These are phyloP conservation scores for Aspergillus floridensis DNA, from an alignment of 2,329 filamentous ascomycete species.

Conservation along the genomic window DNA sequence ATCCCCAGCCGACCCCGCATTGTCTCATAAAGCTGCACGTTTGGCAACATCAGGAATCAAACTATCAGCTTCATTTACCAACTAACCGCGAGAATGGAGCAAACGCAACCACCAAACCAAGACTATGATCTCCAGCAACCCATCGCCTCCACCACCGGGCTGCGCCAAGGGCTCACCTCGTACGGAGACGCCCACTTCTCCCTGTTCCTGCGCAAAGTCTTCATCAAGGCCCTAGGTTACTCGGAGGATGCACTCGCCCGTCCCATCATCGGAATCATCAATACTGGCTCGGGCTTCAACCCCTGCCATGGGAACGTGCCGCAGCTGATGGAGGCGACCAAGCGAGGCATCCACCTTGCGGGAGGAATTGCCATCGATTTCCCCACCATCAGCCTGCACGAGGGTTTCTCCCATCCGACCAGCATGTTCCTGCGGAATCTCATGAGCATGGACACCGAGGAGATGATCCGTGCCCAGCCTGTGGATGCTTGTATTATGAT, in stretches of 20 bases:
- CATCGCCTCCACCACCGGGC: conserved; percentile 51
- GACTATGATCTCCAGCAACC: conserved; percentile 45
- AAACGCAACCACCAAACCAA: background rate
- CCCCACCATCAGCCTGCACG: conserved; percentile 69
- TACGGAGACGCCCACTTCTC: conserved; percentile 75
- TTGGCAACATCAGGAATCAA: no score
- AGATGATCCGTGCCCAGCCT: conserved; percentile 71
- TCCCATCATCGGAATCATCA: conserved; percentile 70
- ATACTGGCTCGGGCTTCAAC: conserved; percentile 70
- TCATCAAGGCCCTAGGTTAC: conserved; percentile 74
- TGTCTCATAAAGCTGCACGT: background rate
- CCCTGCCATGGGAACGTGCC: conserved; percentile 71
- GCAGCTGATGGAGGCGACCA: conserved; percentile 68
- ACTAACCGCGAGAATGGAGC: background rate
- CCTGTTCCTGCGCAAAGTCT: conserved; percentile 70
- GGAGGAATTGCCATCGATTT: conserved; percentile 70
- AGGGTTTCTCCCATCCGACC: conserved; percentile 66
- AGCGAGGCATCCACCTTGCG: conserved; percentile 63
- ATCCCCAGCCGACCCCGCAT: no score
- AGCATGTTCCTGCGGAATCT: conserved; percentile 72
- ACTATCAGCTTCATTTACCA: no score
- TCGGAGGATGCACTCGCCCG: conserved; percentile 67
- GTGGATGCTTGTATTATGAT: conserved; percentile 66
- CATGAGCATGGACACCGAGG: conserved; percentile 77
- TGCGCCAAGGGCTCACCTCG: conserved; percentile 63